phyloP scores from a whole-genome alignment of 768 basidiomycete genomes.

The Leccinum truebloodii region DNA sequence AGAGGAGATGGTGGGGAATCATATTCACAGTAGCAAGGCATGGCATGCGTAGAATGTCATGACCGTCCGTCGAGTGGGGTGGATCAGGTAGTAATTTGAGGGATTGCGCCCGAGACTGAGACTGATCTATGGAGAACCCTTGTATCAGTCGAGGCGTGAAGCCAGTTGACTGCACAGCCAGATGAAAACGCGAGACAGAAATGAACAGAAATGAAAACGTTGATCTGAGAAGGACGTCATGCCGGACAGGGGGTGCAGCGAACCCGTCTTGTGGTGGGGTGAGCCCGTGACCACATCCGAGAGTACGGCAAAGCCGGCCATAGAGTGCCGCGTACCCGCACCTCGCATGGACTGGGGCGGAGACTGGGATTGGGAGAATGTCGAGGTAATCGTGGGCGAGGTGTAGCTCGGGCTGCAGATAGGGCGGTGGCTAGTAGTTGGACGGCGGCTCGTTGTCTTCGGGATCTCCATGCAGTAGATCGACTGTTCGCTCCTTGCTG shows the following conservation, averaged over 20 bases:
- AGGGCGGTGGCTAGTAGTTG: conserved; percentile 52
- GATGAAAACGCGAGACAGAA: neutral
- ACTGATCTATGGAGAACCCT: too few relatives aligned
- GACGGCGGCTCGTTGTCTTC: conserved; percentile 47
- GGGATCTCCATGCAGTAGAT: conserved; percentile 58
- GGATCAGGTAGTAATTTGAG: too few relatives aligned
- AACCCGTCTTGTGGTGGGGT: conserved; percentile 26
- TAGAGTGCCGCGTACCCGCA: conserved; percentile 24
- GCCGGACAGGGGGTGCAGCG: conserved; percentile 18
- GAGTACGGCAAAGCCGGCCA: conserved; percentile 19
- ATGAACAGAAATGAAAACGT: conserved; percentile 15
- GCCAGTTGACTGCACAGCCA: neutral
- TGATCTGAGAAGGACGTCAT: conserved; percentile 34
- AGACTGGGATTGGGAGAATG: conserved; percentile 33
- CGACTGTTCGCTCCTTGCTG: conserved; percentile 60
- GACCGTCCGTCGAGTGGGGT: too few relatives aligned
- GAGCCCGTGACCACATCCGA: conserved; percentile 20
- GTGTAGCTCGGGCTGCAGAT: conserved; percentile 67
- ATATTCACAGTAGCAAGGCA: too few relatives aligned
- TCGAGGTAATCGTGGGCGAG: conserved; percentile 37
- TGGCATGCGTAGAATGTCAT: too few relatives aligned
- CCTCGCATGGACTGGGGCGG: neutral
- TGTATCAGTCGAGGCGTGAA: too few relatives aligned
- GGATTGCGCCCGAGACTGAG: too few relatives aligned
- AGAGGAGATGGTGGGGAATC: too few relatives aligned